Evolutionary conservation across 75 land plant species (phyloP), one percentile per base, ranked within the genome.

Genomic region (Cupressus sempervirens): DNA sequence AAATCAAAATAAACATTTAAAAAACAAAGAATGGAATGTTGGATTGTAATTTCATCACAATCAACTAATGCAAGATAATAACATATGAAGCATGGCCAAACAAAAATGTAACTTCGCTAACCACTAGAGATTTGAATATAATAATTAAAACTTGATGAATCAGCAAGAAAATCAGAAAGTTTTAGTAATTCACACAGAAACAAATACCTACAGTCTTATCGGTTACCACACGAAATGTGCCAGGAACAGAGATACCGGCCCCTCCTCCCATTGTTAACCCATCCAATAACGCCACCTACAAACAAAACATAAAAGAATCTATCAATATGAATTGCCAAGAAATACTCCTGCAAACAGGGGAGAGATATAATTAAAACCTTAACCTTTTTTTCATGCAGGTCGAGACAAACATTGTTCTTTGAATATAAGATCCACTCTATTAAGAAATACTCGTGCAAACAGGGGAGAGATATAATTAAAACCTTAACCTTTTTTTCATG

Each of bases 231-330:
- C 98, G 92, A 53, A 96, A 93, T 29, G 88, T 92, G 52, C 98
- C 99, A 83, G 96, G 99, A 77, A 97, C 85, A 48, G 99, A 94
- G 83, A 96, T 80, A 65, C 99, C 99, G 45, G 88, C 94, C 35
- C 99, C 99, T 67, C 99, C 99, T 58, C 99, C 99, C 98, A 97
- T 96, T 41, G 96, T 94, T 72, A 97, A 83, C 41, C 99, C 99
- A 93, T 96, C 87, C 86, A 97, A 86, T 38, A 97, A 68, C 82
- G 99, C 98, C 80, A 97, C 94, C 99, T 97, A 65, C 81, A 88
- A 62, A 72, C 14, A 72, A 32, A 13, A 72, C 0, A 72, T 72
- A 72, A 72, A 11, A 72, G 4, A 30, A 62, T 62, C 8, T 62
- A 0, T 62, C n/a, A 62, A 62, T 26, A 62, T 62, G n/a, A 62